Conservation (phyloP, 1,284 basidiomycete species). For the Kwoniella shivajii region DNA sequence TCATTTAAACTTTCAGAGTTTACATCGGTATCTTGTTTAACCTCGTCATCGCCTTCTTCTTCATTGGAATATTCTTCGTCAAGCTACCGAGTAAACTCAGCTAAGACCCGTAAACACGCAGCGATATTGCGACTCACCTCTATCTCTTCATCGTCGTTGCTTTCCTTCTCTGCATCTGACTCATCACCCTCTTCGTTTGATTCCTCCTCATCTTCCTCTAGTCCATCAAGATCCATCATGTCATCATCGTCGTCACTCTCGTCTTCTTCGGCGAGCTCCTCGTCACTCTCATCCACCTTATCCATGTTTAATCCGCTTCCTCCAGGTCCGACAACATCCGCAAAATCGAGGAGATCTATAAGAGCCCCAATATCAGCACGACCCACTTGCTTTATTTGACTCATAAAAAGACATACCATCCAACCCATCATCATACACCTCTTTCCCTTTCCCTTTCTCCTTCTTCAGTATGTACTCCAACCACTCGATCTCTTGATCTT, state of each 20-base stretch:
- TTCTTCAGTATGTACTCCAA: constrained; percentile 69
- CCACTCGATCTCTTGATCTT: constrained; percentile 76
- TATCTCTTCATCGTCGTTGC: not conserved
- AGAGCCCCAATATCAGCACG: constrained; percentile 8
- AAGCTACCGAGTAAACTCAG: not conserved
- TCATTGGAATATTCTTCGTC: not conserved
- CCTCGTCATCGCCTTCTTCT: not conserved
- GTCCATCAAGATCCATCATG: constrained; percentile 5
- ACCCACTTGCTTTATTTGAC: not conserved
- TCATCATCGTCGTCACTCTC: constrained; percentile 17
- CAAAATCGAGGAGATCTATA: constrained; percentile 58
- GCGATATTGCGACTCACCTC: constrained; percentile 3
- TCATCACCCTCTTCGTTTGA: constrained; percentile 12
- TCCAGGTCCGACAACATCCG: constrained; percentile 47
- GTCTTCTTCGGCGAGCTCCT: constrained; percentile 20
- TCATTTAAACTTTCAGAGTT: not conserved
- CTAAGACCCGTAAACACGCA: not conserved
- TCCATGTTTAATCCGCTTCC: constrained; percentile 24
- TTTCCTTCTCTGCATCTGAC: constrained; percentile 6
- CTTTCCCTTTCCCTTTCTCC: constrained; percentile 56
- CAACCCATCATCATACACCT: constrained; percentile 56
- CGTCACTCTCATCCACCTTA: constrained; percentile 9
- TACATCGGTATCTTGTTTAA: not conserved
- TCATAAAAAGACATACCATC: constrained; percentile 62
- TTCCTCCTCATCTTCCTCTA: constrained; percentile 14